Evolutionary conservation across 352 stramenopile genomes (phyloP), one percentile per base, ranked within the genome.

Genomic region (Pythium volutum): DNA sequence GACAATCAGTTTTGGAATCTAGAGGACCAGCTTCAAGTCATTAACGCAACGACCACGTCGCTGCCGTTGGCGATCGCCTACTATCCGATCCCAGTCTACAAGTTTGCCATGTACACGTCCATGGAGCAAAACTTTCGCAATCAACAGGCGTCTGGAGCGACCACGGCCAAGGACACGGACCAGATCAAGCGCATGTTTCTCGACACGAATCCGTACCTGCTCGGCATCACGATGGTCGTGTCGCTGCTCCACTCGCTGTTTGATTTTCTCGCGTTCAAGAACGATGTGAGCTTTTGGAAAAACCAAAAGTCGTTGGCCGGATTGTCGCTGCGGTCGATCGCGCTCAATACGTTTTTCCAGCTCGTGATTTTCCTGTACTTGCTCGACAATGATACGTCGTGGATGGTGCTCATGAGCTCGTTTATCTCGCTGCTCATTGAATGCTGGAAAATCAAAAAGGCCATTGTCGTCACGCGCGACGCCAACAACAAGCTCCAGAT

Each of bases 241-340:
- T 98, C 94, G 48, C 75, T 98, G 25, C 69, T 99, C 41, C 97
- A 99, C 80, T 96, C 98, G 39, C 73, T 99, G 9, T 99, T 99
- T 74, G 97, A 99, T 70, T 98, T 99, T 63, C 64, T 99, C 50
- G 98, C 97, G 12, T 99, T 99, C 74, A 98, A 98, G 72, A 98
- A 97, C 68, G 97, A 99, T 74, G 96, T 99, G 62, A 93, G 88
- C 46, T 99, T 99, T 75, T 99, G 97, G 97, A 81, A 88, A 46
- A 97, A 98, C 57, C 97, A 99, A 62, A 98, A 98, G 50, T 98
- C 91, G 67, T 82, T 99, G 22, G 93, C 91, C 29, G 97, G 97
- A 1, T 73, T 99, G 9, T 98, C 88, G 60, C 81, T 98, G 29
- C 83, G 95, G 43, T 94, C 91, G 9, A 79, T 99, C 20, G 93